Conservation (phyloP, 2,329 filamentous ascomycete species). For the Didymellaceae sp. region DNA sequence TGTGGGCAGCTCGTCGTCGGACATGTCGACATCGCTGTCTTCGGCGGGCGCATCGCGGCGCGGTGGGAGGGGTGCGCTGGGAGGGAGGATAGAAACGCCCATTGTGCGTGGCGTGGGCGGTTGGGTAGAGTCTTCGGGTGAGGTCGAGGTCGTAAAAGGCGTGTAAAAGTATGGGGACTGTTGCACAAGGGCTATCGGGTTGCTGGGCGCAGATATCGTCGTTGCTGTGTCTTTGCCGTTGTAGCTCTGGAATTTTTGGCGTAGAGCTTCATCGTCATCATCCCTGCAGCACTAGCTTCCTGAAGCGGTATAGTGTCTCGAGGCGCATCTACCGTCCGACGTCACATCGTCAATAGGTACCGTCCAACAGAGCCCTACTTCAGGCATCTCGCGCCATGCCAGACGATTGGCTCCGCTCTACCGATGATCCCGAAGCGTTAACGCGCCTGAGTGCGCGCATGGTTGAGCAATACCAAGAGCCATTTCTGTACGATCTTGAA, state of each 20-base stretch:
- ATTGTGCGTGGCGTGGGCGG: slow-evolving; percentile 47
- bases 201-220: slow-evolving; percentile 1
- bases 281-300: slow-evolving; percentile 9
- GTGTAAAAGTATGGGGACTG: neutral
- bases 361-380: neutral
- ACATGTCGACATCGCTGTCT: slow-evolving; percentile 58
- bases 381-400: neutral
- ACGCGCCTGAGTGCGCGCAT: neutral
- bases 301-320: neutral
- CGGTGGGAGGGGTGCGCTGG: slow-evolving; percentile 47
- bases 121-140: neutral
- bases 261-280: slow-evolving; percentile 22
- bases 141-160: neutral
- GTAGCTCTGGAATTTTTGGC: slow-evolving; percentile 40
- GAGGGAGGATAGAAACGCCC: slow-evolving; percentile 66
- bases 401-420: neutral
- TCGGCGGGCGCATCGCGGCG: slow-evolving; percentile 48
- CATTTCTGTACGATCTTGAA: slow-evolving; percentile 39
- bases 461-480: slow-evolving; percentile 20
- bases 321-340: slow-evolving; percentile 23
- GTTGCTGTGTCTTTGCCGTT: slow-evolving; percentile 2
- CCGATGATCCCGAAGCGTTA: neutral
- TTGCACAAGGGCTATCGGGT: neutral
- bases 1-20: slow-evolving; percentile 48
- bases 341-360: slow-evolving; percentile 31